Conservation (phyloP, 2,329 filamentous ascomycete genomes). For the Trichophyton verrucosum region DNA sequence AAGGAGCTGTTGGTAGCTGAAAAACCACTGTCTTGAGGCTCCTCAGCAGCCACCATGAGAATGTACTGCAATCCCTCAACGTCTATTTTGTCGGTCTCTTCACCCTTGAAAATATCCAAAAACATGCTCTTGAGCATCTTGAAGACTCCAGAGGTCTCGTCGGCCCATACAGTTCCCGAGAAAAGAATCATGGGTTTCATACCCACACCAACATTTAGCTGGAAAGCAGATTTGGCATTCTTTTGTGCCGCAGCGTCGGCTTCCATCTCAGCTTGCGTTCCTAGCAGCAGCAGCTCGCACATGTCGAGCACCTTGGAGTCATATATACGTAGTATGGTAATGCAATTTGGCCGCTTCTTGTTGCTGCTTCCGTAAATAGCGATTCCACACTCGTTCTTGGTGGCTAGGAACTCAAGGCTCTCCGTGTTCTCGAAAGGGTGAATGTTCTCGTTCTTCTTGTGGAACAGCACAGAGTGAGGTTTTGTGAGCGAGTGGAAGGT, state of each 20-base stretch:
- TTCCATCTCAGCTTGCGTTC: slow-evolving; percentile 50
- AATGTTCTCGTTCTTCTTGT: slow-evolving; percentile 83
- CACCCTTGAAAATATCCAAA: slow-evolving; percentile 81
- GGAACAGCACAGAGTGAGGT: slow-evolving; percentile 78
- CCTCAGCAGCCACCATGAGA: slow-evolving; percentile 66
- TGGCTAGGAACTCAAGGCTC: slow-evolving; percentile 85
- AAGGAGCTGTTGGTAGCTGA: slow-evolving; percentile 14
- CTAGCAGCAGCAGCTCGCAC: slow-evolving; percentile 77
- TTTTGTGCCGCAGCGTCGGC: slow-evolving; percentile 49
- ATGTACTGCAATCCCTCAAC: slow-evolving; percentile 91
- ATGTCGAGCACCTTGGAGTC: slow-evolving; percentile 84
- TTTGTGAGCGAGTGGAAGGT: slow-evolving; percentile 77
- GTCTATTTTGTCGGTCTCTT: slow-evolving; percentile 69
- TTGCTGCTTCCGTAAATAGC: slow-evolving; percentile 72
- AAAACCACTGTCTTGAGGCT: slow-evolving; percentile 31
- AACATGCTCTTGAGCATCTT: slow-evolving; percentile 78
- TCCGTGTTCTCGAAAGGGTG: slow-evolving; percentile 86
- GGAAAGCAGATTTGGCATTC: slow-evolving; percentile 35
- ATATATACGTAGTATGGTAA: slow-evolving; percentile 76
- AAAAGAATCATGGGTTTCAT: slow-evolving; percentile 87
- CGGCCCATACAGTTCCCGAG: slow-evolving; percentile 76
- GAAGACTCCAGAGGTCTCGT: slow-evolving; percentile 64
- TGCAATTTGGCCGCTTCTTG: slow-evolving; percentile 89
- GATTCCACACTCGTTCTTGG: slow-evolving; percentile 87
- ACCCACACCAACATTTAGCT: slow-evolving; percentile 55